phyloP scores from a whole-genome alignment of 2,329 filamentous ascomycete species.

The Aspergillus thermomutatus region DNA sequence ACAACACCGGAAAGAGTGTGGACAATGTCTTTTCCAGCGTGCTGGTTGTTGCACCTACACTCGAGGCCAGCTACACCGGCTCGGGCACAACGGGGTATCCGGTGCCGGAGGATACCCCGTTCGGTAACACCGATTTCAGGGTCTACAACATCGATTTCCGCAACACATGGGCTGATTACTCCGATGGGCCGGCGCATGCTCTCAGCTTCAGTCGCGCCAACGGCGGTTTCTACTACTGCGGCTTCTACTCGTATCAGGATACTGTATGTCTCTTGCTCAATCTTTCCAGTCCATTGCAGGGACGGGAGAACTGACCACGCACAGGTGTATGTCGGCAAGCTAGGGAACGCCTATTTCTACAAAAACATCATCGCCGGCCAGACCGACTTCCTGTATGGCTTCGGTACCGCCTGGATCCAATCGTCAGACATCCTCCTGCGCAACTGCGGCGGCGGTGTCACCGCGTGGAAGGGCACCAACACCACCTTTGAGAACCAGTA shows the following conservation, averaged over 20 bases:
- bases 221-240: constrained; percentile 63
- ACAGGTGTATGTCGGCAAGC: constrained; percentile 60
- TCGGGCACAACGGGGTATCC: constrained; percentile 60
- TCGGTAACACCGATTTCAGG: constrained; percentile 61
- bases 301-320: not conserved
- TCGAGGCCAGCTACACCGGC: constrained; percentile 61
- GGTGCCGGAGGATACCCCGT: constrained; percentile 59
- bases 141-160: constrained; percentile 66
- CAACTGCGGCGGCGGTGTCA: constrained; percentile 63
- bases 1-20: constrained; percentile 32
- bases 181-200: constrained; percentile 58
- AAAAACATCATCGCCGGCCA: constrained; percentile 59
- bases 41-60: constrained; percentile 60
- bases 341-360: constrained; percentile 64
- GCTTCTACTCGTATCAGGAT: constrained; percentile 66
- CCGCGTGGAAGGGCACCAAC: constrained; percentile 67
- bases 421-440: constrained; percentile 54
- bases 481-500: constrained; percentile 66
- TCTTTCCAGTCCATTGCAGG: not conserved
- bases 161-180: constrained; percentile 55
- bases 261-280: constrained; percentile 41
- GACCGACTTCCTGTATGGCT: constrained; percentile 68
- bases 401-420: constrained; percentile 62
- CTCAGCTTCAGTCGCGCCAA: constrained; percentile 62
- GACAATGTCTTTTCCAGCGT: constrained; percentile 64